Evolutionary conservation across 208 protist species (phyloP).

Genomic region (Porcisia hertigi): DNA sequence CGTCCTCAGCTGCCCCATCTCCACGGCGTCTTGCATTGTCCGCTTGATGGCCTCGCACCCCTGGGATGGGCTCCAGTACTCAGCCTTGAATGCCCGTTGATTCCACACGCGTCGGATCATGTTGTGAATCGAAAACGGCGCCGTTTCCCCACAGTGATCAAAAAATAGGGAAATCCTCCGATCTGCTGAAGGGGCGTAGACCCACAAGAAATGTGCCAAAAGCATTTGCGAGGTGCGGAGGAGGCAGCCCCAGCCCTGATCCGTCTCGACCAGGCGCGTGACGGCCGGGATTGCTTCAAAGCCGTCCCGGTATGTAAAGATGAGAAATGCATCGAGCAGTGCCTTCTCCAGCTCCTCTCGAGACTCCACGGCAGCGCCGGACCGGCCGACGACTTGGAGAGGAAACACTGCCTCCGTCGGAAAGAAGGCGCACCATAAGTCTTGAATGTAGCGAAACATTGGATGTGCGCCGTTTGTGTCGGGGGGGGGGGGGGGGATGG

Average conservation of each 20-base stretch:
- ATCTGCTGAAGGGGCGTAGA: slow-evolving; percentile 35
- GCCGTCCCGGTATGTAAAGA: slow-evolving; percentile 77
- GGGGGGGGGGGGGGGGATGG: background rate
- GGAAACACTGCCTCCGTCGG: slow-evolving; percentile 36
- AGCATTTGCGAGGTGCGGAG: slow-evolving; percentile 84
- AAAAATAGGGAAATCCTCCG: slow-evolving; percentile 48
- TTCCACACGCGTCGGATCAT: slow-evolving; percentile 52
- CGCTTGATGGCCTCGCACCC: slow-evolving; percentile 67
- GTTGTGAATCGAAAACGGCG: slow-evolving; percentile 71
- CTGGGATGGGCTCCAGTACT: slow-evolving; percentile 80
- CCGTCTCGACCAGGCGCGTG: slow-evolving; percentile 37
- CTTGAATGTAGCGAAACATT: slow-evolving; percentile 37
- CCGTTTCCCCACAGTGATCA: slow-evolving; percentile 38
- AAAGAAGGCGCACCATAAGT: slow-evolving; percentile 43
- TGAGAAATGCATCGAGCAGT: slow-evolving; percentile 42
- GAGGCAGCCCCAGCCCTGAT: slow-evolving; percentile 86
- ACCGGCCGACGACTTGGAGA: slow-evolving; percentile 36
- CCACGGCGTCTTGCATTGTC: slow-evolving; percentile 49
- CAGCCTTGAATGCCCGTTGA: slow-evolving; percentile 39
- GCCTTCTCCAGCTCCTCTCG: slow-evolving; percentile 43
- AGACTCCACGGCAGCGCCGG: slow-evolving; percentile 19
- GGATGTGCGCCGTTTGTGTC: background rate
- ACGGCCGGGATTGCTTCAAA: slow-evolving; percentile 51
- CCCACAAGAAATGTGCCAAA: slow-evolving; percentile 62
- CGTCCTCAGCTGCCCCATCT: slow-evolving; percentile 29